A percentile compares a stretch with the other conserved stretches of the same genome.
These are phyloP conservation scores for Vitis hybrid DNA, from an alignment of 177 flowering plant species.

Conservation along the genomic window DNA sequence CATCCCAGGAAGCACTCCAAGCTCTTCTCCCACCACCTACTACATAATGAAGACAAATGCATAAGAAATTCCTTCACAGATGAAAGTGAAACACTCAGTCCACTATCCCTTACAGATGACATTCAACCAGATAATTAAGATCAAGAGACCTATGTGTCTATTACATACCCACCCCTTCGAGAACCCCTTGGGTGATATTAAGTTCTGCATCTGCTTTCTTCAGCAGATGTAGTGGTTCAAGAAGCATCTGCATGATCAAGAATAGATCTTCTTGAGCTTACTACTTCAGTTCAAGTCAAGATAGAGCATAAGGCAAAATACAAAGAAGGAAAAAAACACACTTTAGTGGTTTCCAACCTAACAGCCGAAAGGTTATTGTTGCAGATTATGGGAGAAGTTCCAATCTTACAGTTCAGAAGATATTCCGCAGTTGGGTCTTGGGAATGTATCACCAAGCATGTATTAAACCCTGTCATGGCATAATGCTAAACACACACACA, in stretches of 20 bases:
- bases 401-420: constrained; percentile 77
- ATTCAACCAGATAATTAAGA: constrained; percentile 4
- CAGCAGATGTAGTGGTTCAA: constrained; percentile 75
- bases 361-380: constrained; percentile 67
- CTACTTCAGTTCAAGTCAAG: neutral
- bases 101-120: neutral
- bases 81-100: neutral
- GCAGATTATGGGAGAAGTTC: constrained; percentile 59
- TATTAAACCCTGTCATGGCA: constrained; percentile 68
- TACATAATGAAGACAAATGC: constrained; percentile 17
- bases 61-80: constrained; percentile 10
- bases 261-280: neutral
- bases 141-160: neutral
- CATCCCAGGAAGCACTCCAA: constrained; percentile 95
- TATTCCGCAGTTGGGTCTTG: constrained; percentile 84
- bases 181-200: constrained; percentile 87
- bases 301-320: neutral
- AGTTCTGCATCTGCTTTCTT: constrained; percentile 84
- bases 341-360: constrained; percentile 79
- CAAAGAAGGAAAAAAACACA: constrained; percentile 29
- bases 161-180: constrained; percentile 92
- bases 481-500: constrained; percentile 50
- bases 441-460: constrained; percentile 81
- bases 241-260: constrained; percentile 68
- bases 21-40: constrained; percentile 97